Base-by-base conservation (phyloP, 2,329 filamentous ascomycete genomes). In the Colletotrichum chrysophilum region DNA sequence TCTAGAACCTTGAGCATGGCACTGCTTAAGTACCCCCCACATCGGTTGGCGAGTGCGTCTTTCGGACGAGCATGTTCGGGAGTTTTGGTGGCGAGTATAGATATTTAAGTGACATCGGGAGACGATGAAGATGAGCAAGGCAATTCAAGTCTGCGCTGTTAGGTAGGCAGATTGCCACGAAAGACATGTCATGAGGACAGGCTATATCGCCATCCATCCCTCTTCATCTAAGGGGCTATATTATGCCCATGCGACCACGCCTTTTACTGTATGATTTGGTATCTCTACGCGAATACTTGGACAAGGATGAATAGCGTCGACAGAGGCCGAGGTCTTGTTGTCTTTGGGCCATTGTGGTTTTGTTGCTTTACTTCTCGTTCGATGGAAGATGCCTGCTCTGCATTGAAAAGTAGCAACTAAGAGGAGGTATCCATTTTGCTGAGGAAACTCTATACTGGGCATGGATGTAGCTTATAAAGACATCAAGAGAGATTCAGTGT, bases 401-500 rank as follows among this genome's bases (percentile, higher is more conserved):
- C 7, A 4, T 36, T 36, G 14, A 34, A 10, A 34, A 38, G 14
- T 6, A 0, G 34, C 6, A 4, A 7, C 13, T 36, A 36, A 36
- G 34, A 34, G 32, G 32, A 34, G 14, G 13, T 14, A 6, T 34
- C 14, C 2, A 34, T 34, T 6, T 34, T 38, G 14, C 36, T 8
- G 36, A n/a, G 18, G 1, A 43, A 43, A 43, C 4, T 43, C 0
- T 8, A 9, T 2, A n/a, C 18, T 43, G 38, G 3, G 3, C 38
- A 43, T 43, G 38, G 8, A 2, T 4, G 3, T 38, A 38, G 16
- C 36, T 43, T 48, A 48, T 4, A 48, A 48, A 21, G 8, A 4
- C 10, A 12, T 5, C 4, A 6, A 21, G 18, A 10, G 18, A 4
- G 18, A 48, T 7, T 1, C 12, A 4, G 5, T n/a, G 5, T 1